A percentile compares a stretch with the other conserved stretches of the same genome.
Conservation (phyloP, 1,284 basidiomycete genomes). For the Cutaneotrichosporon mucoides region DNA sequence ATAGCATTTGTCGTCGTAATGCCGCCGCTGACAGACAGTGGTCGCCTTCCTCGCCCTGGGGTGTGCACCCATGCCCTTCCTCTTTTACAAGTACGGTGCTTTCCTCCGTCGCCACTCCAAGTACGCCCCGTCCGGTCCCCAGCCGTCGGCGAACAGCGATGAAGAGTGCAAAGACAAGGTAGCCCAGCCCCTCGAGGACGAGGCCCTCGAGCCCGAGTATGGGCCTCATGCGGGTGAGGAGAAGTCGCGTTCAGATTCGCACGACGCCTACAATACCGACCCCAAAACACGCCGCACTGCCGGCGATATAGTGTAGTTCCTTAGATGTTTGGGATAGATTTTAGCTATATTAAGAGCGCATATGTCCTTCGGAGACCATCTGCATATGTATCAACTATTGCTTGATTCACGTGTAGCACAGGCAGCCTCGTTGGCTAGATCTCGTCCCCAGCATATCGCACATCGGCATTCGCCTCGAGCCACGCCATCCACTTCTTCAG, state of each 20-base stretch:
- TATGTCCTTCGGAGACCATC: no score
- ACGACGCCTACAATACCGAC: no score
- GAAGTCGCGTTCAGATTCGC: no score
- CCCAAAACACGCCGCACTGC: no score
- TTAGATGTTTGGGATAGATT: no score
- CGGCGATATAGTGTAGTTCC: no score
- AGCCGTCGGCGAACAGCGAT: not conserved
- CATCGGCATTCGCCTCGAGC: conserved; percentile 83
- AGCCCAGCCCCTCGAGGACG: conserved; percentile 17
- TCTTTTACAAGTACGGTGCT: conserved; percentile 50
- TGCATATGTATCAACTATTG: not conserved
- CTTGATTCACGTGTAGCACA: no score
- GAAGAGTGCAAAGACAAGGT: not conserved
- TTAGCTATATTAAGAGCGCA: no score
- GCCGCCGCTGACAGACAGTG: conserved; percentile 37
- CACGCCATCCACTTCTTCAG: conserved; percentile 84
- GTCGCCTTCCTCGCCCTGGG: conserved; percentile 58
- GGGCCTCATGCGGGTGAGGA: conserved; percentile 33
- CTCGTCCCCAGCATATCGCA: conserved; percentile 66
- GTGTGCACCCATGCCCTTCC: conserved; percentile 58
- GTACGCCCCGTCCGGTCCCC: conserved; percentile 4
- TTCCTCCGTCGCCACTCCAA: conserved; percentile 38
- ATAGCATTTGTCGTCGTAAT: no score
- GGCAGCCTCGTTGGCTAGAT: not conserved
- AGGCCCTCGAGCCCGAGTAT: conserved; percentile 35